phyloP scores from a whole-genome alignment of 768 basidiomycete species.

The Boletus edulis region DNA sequence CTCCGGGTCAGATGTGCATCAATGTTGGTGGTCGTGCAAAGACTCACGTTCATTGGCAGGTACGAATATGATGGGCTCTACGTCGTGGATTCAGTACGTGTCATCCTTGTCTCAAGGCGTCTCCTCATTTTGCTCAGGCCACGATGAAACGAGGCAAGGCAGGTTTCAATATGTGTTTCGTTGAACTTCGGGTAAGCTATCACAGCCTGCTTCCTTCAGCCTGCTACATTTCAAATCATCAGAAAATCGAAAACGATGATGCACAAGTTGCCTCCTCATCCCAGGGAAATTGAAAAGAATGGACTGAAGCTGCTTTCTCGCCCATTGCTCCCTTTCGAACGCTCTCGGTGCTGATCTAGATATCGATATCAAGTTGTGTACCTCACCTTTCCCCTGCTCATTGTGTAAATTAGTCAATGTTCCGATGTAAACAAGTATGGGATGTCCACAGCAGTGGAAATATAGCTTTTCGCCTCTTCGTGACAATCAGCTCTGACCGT shows the following conservation, averaged over 20 bases:
- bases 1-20: no score
- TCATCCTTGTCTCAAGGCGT: not conserved
- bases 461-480: no score
- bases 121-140: conserved; percentile 18
- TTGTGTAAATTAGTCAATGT: no score
- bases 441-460: no score
- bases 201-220: not conserved
- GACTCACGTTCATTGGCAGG: conserved; percentile 12
- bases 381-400: no score
- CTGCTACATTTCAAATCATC: not conserved
- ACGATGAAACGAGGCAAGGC: conserved; percentile 12
- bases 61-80: conserved; percentile 35
- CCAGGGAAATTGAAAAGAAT: conserved; percentile 12
- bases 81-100: conserved; percentile 23
- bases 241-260: conserved; percentile 16
- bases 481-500: no score
- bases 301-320: not conserved
- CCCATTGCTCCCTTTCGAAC: no score
- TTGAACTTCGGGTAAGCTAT: conserved; percentile 22
- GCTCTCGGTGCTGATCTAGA: no score
- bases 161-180: conserved; percentile 26
- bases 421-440: no score
- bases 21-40: not conserved
- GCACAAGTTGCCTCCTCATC: not conserved
- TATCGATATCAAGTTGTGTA: no score